Conservation (phyloP, 2,329 filamentous ascomycete genomes). For the Tolypocladium amazonense region DNA sequence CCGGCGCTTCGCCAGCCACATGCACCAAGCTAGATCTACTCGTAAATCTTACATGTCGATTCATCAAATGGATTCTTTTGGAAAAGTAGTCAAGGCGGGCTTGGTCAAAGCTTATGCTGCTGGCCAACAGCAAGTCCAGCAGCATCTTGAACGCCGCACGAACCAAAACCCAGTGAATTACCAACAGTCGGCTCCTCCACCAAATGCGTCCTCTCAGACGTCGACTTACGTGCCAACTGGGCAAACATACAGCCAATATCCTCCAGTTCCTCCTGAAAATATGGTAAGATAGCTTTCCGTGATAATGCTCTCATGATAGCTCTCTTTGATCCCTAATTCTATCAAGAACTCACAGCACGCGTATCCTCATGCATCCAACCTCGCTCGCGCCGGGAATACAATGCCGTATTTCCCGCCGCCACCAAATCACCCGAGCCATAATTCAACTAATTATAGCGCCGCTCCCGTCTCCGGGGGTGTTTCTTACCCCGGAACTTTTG, state of each 20-base stretch:
- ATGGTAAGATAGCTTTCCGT: background rate
- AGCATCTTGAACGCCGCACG: constrained; percentile 5
- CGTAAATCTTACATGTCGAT: background rate
- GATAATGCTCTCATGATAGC: background rate
- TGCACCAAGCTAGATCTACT: too few relatives aligned
- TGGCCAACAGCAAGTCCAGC: constrained; percentile 8
- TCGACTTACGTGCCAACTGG: background rate
- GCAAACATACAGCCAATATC: background rate
- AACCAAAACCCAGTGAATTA: background rate
- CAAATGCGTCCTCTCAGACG: background rate
- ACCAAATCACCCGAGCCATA: background rate
- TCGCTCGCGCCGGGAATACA: background rate
- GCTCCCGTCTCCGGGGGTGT: background rate
- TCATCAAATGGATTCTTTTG: constrained; percentile 5
- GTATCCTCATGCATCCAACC: background rate
- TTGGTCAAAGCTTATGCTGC: constrained; percentile 7
- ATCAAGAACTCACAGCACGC: background rate
- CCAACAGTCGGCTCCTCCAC: background rate
- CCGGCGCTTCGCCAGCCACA: background rate
- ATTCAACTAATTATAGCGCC: background rate
- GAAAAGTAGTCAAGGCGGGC: constrained; percentile 6
- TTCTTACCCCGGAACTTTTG: background rate
- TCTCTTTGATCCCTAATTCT: background rate
- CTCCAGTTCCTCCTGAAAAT: background rate
- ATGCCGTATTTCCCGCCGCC: background rate